Percentiles rank a stretch among this genome's conserved stretches.
phyloP scores from a whole-genome alignment of 345 rosid species.

The Aurinia saxatilis region DNA sequence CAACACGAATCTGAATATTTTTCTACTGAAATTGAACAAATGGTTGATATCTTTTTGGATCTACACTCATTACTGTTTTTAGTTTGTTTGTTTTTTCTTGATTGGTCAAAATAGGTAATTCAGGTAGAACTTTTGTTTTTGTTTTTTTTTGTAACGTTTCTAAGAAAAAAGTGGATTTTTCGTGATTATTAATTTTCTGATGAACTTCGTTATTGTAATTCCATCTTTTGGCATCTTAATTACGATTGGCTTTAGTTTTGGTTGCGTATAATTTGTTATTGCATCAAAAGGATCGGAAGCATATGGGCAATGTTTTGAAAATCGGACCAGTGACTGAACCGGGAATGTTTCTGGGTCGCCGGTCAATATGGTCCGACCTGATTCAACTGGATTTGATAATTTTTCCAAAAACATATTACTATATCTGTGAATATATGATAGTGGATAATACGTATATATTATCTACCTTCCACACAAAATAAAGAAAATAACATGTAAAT shows the following conservation, averaged over 20 bases:
- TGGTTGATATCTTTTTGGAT: constrained; percentile 24
- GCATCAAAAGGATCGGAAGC: no score
- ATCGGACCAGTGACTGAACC: no score
- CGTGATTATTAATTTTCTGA: neutral
- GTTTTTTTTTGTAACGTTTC: neutral
- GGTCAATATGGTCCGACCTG: no score
- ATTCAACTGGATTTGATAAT: no score
- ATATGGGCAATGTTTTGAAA: no score
- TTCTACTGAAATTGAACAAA: neutral
- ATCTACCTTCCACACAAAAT: no score
- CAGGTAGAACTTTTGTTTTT: neutral
- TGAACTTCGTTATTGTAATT: neutral
- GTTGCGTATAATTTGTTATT: neutral
- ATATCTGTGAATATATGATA: no score
- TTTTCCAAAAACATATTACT: no score
- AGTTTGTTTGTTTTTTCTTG: constrained; percentile 2
- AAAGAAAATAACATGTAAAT: no score
- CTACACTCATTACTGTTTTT: constrained; percentile 10
- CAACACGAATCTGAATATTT: constrained; percentile 16
- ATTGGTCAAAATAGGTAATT: constrained; percentile 18
- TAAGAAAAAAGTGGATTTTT: neutral
- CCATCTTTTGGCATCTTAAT: neutral
- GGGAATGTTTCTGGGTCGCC: no score
- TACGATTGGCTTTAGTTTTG: neutral
- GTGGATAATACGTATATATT: no score